These are phyloP conservation scores for Phytophthora pini DNA, from an alignment of 352 stramenopile genomes.

Conservation along the genomic window DNA sequence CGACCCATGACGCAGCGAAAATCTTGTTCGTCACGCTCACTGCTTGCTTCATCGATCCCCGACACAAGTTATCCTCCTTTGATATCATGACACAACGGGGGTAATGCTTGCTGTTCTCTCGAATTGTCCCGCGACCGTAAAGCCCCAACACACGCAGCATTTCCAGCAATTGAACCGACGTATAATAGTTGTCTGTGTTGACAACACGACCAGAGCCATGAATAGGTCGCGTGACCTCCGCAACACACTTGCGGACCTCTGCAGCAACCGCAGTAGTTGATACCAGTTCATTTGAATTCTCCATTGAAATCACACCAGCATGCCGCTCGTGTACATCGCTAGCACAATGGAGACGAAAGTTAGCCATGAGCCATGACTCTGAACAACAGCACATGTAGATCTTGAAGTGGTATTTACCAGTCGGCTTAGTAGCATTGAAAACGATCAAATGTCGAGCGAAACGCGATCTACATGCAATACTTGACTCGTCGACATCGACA, in stretches of 20 bases:
- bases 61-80: background rate
- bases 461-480: conserved; percentile 4
- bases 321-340: background rate
- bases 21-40: background rate
- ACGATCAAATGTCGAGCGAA: conserved; percentile 5
- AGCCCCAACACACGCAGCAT: background rate
- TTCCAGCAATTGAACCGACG: conserved; percentile 1
- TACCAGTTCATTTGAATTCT: background rate
- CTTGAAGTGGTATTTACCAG: conserved; percentile 16
- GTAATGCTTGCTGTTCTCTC: conserved; percentile 4
- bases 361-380: conserved; percentile 3
- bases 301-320: background rate
- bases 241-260: conserved; percentile 1
- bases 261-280: background rate
- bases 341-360: conserved; percentile 5
- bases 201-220: background rate
- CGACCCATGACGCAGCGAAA: background rate
- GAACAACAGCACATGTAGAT: conserved; percentile 11
- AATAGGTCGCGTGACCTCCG: conserved; percentile 2
- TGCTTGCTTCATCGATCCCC: background rate
- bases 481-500: conserved; percentile 7
- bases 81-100: background rate
- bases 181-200: conserved; percentile 15
- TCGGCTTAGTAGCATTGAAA: background rate
- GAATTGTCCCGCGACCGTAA: conserved; percentile 1